Percentiles rank a stretch among this genome's conserved stretches.
phyloP scores from a whole-genome alignment of 2,329 filamentous ascomycete species.

The Fusarium pseudonygamai region DNA sequence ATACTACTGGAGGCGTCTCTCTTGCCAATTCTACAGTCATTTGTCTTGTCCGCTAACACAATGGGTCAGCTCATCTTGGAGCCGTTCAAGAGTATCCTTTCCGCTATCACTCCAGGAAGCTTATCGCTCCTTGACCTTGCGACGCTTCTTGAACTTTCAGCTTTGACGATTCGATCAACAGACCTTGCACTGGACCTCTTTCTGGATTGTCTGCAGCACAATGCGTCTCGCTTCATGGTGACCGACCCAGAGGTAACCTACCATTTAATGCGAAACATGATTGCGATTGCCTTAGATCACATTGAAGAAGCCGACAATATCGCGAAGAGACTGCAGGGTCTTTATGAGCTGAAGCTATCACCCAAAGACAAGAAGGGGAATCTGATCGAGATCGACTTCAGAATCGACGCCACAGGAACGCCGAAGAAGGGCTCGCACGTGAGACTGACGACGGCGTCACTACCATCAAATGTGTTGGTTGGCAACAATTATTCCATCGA shows the following conservation, averaged over 20 bases:
- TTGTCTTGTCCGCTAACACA: neutral
- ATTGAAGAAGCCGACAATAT: slow-evolving; percentile 46
- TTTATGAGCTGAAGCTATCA: neutral
- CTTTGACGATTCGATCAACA: slow-evolving; percentile 13
- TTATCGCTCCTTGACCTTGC: neutral
- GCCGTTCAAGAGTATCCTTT: slow-evolving; percentile 13
- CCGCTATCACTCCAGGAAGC: neutral
- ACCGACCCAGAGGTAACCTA: slow-evolving; percentile 28
- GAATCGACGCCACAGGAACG: slow-evolving; percentile 5
- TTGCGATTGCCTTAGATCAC: slow-evolving; percentile 52
- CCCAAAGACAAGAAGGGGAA: neutral
- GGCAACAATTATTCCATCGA: slow-evolving; percentile 49
- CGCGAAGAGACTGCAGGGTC: neutral
- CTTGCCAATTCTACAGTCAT: neutral
- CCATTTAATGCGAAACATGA: slow-evolving; percentile 47
- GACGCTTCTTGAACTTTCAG: slow-evolving; percentile 16
- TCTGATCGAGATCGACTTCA: slow-evolving; percentile 6
- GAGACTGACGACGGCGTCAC: slow-evolving; percentile 2
- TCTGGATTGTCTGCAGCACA: slow-evolving; percentile 44
- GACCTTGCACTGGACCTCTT: slow-evolving; percentile 25
- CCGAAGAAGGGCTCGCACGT: slow-evolving; percentile 12
- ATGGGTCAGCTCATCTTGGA: slow-evolving; percentile 12
- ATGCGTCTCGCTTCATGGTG: slow-evolving; percentile 42
- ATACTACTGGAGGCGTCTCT: neutral
- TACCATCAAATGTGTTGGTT: slow-evolving; percentile 7